Evolutionary conservation across 208 protist genomes (phyloP).

Genomic region (Leishmania aethiopica): DNA sequence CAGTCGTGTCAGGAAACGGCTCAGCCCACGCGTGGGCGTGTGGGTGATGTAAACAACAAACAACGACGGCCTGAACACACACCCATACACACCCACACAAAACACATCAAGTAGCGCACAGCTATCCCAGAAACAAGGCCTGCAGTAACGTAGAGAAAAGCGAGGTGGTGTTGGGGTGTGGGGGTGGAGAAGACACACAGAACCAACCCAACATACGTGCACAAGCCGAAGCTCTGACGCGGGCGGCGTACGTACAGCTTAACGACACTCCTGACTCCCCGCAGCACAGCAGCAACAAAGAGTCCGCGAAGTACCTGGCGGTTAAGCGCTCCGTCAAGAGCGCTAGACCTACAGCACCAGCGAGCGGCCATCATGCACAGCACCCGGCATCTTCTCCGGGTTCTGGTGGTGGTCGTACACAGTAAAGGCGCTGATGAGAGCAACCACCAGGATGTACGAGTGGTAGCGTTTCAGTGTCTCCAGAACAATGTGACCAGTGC

Average conservation of each 20-base stretch:
- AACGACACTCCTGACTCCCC: neutral
- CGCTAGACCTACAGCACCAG: conserved; percentile 59
- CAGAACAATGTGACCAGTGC: conserved; percentile 80
- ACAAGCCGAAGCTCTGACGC: neutral
- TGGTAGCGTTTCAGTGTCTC: conserved; percentile 86
- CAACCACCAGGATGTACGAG: conserved; percentile 71
- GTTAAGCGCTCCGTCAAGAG: neutral
- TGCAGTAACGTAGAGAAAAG: neutral
- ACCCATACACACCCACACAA: neutral
- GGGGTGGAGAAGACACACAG: neutral
- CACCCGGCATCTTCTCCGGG: conserved; percentile 59
- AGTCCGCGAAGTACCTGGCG: neutral
- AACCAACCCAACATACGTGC: neutral
- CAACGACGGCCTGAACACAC: neutral
- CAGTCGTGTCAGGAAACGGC: neutral
- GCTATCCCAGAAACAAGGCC: neutral
- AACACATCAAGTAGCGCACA: neutral
- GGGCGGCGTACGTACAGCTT: neutral
- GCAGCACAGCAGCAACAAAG: neutral
- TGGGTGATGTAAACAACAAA: neutral
- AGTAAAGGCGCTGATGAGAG: conserved; percentile 63
- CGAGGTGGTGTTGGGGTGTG: neutral
- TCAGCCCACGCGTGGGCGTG: neutral
- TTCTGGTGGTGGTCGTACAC: conserved; percentile 67
- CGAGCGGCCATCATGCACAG: conserved; percentile 80